A percentile compares a stretch with the other conserved stretches of the same genome.
These are phyloP conservation scores for Globisporangium canariense DNA, from an alignment of 352 stramenopile genomes.

Conservation along the genomic window DNA sequence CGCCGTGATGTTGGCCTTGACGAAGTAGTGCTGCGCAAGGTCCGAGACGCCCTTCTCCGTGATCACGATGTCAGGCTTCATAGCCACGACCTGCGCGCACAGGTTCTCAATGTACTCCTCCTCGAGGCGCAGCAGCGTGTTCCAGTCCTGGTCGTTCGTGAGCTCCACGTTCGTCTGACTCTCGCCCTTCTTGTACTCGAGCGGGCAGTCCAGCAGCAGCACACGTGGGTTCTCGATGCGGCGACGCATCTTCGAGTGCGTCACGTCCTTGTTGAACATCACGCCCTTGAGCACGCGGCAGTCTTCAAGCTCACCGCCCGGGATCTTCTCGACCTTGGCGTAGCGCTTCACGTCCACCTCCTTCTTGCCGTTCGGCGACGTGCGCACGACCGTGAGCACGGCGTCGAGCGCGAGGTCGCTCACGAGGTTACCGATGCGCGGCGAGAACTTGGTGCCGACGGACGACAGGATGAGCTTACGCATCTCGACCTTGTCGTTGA, in stretches of 20 bases:
- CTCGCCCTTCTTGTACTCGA: slow-evolving; percentile 99
- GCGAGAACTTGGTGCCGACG: slow-evolving; percentile 99
- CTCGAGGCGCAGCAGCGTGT: slow-evolving; percentile 97
- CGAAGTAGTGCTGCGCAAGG: slow-evolving; percentile 99
- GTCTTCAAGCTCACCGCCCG: slow-evolving; percentile 94
- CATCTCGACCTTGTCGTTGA: slow-evolving; percentile 95
- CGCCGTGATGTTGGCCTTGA: slow-evolving; percentile 98
- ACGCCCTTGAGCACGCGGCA: slow-evolving; percentile 96
- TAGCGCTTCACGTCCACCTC: slow-evolving; percentile 99
- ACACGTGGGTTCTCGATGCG: slow-evolving; percentile 98
- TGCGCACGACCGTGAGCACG: slow-evolving; percentile 93
- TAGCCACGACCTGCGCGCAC: slow-evolving; percentile 97
- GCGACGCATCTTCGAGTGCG: slow-evolving; percentile 98
- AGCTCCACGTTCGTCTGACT: slow-evolving; percentile 98
- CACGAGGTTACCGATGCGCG: slow-evolving; percentile 95
- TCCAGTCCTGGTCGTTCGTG: slow-evolving; percentile 98
- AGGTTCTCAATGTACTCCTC: slow-evolving; percentile 99
- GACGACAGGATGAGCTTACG: slow-evolving; percentile 95
- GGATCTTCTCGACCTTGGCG: slow-evolving; percentile 99
- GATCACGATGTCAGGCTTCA: slow-evolving; percentile 99
- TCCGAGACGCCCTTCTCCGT: slow-evolving; percentile 99
- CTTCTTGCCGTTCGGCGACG: slow-evolving; percentile 82
- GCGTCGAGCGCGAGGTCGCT: slow-evolving; percentile 97
- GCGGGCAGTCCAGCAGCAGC: slow-evolving; percentile 97
- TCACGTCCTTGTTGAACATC: slow-evolving; percentile 99